phyloP scores from a whole-genome alignment of 176 grass and related monocot species.

The Carex cristatella region DNA sequence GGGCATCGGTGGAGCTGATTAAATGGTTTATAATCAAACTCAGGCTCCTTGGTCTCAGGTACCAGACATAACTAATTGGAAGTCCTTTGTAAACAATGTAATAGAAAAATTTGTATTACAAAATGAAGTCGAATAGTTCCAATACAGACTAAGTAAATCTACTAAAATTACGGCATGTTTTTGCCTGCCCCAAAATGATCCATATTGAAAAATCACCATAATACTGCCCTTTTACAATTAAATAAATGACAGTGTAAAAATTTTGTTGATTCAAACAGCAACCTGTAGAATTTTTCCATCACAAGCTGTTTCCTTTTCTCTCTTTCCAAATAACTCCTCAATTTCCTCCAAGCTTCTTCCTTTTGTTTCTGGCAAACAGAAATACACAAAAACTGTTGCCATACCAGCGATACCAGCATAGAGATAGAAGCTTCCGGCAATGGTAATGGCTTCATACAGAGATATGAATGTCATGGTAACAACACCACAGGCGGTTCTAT shows the following conservation, averaged over 20 bases:
- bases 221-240: not conserved
- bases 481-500: slow-evolving; percentile 15
- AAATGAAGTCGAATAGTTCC: not conserved
- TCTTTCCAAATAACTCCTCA: slow-evolving; percentile 32
- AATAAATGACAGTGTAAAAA: not conserved
- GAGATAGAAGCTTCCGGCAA: slow-evolving; percentile 48
- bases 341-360: slow-evolving; percentile 42
- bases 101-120: not conserved
- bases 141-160: not conserved
- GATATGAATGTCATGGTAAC: slow-evolving; percentile 60
- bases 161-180: not conserved
- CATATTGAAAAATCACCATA: not conserved
- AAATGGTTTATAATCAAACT: not conserved
- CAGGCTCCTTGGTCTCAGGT: not conserved
- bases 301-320: not conserved
- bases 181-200: too few species aligned
- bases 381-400: slow-evolving; percentile 28
- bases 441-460: slow-evolving; percentile 34
- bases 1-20: not conserved
- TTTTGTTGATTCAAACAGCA: slow-evolving; percentile 13
- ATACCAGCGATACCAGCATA: slow-evolving; percentile 28
- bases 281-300: not conserved
- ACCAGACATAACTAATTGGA: not conserved
- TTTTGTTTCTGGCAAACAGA: slow-evolving; percentile 38
- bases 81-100: not conserved